These are phyloP conservation scores for Corchorus capsularis DNA, from an alignment of 345 rosid species.

Conservation along the genomic window DNA sequence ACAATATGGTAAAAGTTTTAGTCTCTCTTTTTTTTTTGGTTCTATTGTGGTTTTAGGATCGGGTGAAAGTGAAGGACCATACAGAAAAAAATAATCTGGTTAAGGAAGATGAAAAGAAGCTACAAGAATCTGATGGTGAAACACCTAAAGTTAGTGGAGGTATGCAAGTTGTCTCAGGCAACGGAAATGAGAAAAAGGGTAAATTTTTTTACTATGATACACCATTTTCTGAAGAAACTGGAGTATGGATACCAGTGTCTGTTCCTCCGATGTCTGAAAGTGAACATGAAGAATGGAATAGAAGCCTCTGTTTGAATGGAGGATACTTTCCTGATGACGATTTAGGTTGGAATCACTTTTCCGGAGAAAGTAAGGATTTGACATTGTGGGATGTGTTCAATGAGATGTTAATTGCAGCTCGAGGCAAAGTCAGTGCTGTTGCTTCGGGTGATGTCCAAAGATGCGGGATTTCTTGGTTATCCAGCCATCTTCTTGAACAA, in stretches of 20 bases:
- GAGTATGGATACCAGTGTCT: conserved; percentile 35
- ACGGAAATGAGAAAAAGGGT: conserved; percentile 10
- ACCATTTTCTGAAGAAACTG: conserved; percentile 37
- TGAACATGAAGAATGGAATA: conserved; percentile 27
- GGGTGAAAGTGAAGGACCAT: conserved; percentile 15
- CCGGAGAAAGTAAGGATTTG: conserved; percentile 30
- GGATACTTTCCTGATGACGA: conserved; percentile 32
- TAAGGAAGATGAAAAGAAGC: conserved; percentile 18
- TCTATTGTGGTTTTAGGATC: conserved; percentile 12
- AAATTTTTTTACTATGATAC: conserved; percentile 33
- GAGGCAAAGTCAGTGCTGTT: conserved; percentile 27
- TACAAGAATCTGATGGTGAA: conserved; percentile 1
- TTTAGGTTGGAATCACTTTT: conserved; percentile 28
- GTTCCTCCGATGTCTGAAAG: conserved; percentile 30
- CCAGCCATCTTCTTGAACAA: conserved; percentile 34
- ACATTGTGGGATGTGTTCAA: conserved; percentile 36
- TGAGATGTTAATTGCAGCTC: conserved; percentile 36
- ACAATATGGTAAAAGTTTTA: neutral
- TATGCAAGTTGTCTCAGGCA: conserved; percentile 3
- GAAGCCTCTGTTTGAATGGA: conserved; percentile 25
- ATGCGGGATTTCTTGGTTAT: conserved; percentile 29
- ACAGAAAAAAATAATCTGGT: conserved; percentile 7
- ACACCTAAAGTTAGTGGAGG: conserved; percentile 9
- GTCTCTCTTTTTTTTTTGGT: neutral
- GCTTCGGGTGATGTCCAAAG: conserved; percentile 29